Percentiles rank a stretch among this genome's conserved stretches.
Conservation (phyloP, 1,284 basidiomycete genomes). For the Cryptococcus jaspeensis region DNA sequence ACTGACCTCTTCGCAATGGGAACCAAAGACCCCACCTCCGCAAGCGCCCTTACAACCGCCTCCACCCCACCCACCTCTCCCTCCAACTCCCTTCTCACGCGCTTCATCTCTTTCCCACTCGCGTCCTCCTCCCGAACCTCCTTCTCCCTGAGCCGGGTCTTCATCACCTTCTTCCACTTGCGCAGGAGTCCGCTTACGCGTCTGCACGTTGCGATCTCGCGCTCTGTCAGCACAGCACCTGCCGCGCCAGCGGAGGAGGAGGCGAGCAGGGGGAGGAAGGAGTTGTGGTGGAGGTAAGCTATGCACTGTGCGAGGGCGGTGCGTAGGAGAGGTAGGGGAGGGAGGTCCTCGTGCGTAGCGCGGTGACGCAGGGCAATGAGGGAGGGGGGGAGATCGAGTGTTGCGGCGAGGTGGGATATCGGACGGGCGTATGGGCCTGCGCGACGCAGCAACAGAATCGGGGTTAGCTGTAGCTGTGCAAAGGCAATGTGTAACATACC, state of each 20-base stretch:
- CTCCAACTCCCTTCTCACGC: slow-evolving; percentile 44
- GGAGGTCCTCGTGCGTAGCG: slow-evolving; percentile 93
- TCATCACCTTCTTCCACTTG: slow-evolving; percentile 47
- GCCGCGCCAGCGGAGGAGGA: slow-evolving; percentile 53
- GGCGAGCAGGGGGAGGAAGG: slow-evolving; percentile 65
- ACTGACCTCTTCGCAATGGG: slow-evolving; percentile 75
- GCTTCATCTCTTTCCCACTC: slow-evolving; percentile 49
- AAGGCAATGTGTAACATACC: slow-evolving; percentile 54
- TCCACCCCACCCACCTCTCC: slow-evolving; percentile 63
- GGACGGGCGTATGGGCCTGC: slow-evolving; percentile 69
- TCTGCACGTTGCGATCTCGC: slow-evolving; percentile 53
- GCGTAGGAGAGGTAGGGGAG: slow-evolving; percentile 74
- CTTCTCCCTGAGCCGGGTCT: slow-evolving; percentile 55
- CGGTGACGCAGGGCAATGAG: slow-evolving; percentile 93
- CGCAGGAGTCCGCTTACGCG: slow-evolving; percentile 52
- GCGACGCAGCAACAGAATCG: neutral
- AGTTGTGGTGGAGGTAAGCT: slow-evolving; percentile 63
- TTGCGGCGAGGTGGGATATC: slow-evolving; percentile 81
- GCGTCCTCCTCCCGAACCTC: slow-evolving; percentile 71
- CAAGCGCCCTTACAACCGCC: slow-evolving; percentile 64
- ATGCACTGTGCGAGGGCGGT: slow-evolving; percentile 71
- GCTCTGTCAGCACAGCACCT: neutral
- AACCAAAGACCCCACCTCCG: slow-evolving; percentile 67
- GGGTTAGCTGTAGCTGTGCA: neutral
- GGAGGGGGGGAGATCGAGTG: slow-evolving; percentile 81